Conservation (phyloP, 1,284 basidiomycete genomes). For the Leccinum pachyderme region DNA sequence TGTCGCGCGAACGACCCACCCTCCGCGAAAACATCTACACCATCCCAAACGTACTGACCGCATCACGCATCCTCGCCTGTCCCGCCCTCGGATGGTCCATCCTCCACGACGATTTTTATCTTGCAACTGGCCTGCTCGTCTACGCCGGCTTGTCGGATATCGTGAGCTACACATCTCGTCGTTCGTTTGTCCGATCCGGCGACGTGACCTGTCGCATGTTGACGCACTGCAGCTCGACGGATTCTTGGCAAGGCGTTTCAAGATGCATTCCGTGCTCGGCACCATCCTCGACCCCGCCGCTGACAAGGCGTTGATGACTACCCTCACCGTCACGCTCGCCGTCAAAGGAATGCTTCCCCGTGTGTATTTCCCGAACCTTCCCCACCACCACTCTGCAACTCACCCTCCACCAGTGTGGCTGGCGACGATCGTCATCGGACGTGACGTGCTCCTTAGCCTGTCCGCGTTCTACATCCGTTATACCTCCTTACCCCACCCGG, state of each 20-base stretch:
- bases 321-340: constrained; percentile 84
- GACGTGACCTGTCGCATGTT: constrained; percentile 11
- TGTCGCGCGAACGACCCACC: constrained; percentile 18
- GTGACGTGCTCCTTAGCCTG: constrained; percentile 84
- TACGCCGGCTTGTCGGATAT: constrained; percentile 90
- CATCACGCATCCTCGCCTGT: constrained; percentile 84
- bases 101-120: constrained; percentile 75
- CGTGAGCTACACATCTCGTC: constrained; percentile 46
- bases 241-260: constrained; percentile 82
- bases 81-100: constrained; percentile 93
- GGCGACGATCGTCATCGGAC: constrained; percentile 83
- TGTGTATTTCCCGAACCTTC: constrained; percentile 36
- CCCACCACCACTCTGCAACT: not conserved
- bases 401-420: constrained; percentile 64
- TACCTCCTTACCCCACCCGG: constrained; percentile 83
- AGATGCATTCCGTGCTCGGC: constrained; percentile 87
- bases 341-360: constrained; percentile 85
- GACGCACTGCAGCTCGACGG: constrained; percentile 65
- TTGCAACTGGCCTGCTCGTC: constrained; percentile 81
- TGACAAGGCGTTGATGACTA: constrained; percentile 96
- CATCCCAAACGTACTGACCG: constrained; percentile 87
- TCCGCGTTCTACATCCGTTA: constrained; percentile 96
- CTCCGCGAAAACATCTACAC: constrained; percentile 92
- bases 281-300: constrained; percentile 96
- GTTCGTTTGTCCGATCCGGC: constrained; percentile 9